Conservation (phyloP, 2,329 filamentous ascomycete species). For the Arthroderma uncinatum region DNA sequence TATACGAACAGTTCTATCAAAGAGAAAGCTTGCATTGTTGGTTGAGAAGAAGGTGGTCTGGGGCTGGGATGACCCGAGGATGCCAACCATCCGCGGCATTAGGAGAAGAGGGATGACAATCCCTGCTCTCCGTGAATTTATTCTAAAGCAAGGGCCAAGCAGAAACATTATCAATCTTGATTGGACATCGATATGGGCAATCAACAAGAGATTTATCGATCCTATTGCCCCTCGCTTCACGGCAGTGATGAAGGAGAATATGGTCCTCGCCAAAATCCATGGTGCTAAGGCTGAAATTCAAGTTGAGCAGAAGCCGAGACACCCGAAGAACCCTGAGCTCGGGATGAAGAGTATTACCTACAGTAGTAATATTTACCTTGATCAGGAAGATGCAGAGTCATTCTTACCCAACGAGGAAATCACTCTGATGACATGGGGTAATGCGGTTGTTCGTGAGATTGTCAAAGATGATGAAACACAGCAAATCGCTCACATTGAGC, state of each 20-base stretch:
- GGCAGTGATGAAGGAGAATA: slow-evolving; percentile 57
- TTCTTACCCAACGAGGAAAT: slow-evolving; percentile 84
- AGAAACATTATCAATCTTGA: slow-evolving; percentile 41
- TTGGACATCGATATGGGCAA: slow-evolving; percentile 41
- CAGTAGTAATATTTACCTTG: slow-evolving; percentile 63
- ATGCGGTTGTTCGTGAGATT: slow-evolving; percentile 20
- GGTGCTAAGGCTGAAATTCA: slow-evolving; percentile 53
- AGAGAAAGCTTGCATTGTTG: slow-evolving; percentile 28
- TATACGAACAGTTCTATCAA: slow-evolving; percentile 28
- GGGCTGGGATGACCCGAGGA: slow-evolving; percentile 31
- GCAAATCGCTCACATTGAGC: slow-evolving; percentile 40
- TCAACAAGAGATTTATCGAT: slow-evolving; percentile 74
- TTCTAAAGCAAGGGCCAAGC: slow-evolving; percentile 40
- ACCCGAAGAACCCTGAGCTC: slow-evolving; percentile 76
- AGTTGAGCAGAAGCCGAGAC: slow-evolving; percentile 68
- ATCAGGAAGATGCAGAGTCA: slow-evolving; percentile 72
- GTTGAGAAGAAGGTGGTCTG: slow-evolving; percentile 27
- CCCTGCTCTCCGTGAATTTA: slow-evolving; percentile 33
- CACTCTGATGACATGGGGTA: slow-evolving; percentile 62
- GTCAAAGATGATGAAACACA: slow-evolving; percentile 5
- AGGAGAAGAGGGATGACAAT: slow-evolving; percentile 29
- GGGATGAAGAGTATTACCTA: slow-evolving; percentile 79
- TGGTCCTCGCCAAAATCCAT: slow-evolving; percentile 58
- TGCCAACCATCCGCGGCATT: slow-evolving; percentile 30
- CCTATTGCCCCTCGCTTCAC: slow-evolving; percentile 64